Base-by-base conservation (phyloP, 805 yeast species). In the Metschnikowia anglica region DNA sequence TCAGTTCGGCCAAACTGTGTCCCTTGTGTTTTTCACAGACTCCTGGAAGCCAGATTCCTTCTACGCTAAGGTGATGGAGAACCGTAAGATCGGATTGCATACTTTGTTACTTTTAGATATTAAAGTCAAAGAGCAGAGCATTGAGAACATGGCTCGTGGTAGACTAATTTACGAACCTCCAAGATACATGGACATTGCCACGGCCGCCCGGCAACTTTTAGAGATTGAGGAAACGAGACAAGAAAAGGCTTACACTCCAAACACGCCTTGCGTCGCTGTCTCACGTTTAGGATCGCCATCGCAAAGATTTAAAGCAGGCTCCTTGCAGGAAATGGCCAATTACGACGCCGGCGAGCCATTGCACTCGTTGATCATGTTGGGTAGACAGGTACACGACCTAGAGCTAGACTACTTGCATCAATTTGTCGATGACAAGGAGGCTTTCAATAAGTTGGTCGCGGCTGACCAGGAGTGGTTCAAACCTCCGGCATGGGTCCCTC, bases 1-100 rank as follows among this genome's bases (percentile, higher is more conserved):
- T 66, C 89, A 85, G 55, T 91, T 90, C 66, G 99, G 99, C 8
- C 98, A 93, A 68, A 89, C 98, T 9, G 91, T 91, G n/a, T 88
- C 97, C 1, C 72, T 93, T 62, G 98, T 93, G 2, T 93, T 93
- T 62, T 91, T 93, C 74, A 90, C 96, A 20, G 98, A 91, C 16
- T 70, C 72, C 45, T 91, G 99, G 98, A 85, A 88, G 63, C 99
- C 99, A 1, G 98, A 91, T 63, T 85, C 95, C 30, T 91, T 95
- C 72, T 93, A 91, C 64, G 78, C 83, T 58, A 90, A 91, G 68
- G 70, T 91, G 43, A 68, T 81, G 81, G 98, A 91, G 65, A 91
- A 91, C 65, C 75, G 98, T 56, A 80, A 74, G 59, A 80, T 91
- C 38, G 99, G 99, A 3, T 72, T 93, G 52, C 99, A 91, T 60